phyloP scores from a whole-genome alignment of 306 rosid species.

The Albizia julibrissin region DNA sequence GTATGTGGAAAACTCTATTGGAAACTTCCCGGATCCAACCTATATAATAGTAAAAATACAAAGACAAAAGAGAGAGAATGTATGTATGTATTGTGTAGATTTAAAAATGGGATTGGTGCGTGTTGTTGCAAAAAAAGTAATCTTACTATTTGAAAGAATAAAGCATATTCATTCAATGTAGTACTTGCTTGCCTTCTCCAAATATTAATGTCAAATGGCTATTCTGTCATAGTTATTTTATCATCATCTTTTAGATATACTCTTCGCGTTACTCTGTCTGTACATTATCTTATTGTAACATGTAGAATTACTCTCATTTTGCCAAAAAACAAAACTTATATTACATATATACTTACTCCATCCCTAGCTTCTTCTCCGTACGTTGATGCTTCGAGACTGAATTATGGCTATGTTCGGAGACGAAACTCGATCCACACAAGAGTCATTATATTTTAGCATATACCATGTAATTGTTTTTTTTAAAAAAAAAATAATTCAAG shows the following conservation, averaged over 20 bases:
- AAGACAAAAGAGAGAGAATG: not conserved
- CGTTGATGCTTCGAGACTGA: not conserved
- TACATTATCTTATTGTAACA: no score
- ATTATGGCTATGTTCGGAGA: no score
- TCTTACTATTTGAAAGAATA: not conserved
- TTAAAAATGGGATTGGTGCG: no score
- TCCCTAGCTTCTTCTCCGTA: no score
- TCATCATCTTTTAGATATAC: not conserved
- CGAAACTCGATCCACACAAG: no score
- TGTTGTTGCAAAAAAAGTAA: not conserved
- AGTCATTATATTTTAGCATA: no score
- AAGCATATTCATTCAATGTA: not conserved
- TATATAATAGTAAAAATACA: not conserved
- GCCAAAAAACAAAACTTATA: no score
- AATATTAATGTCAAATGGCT: not conserved
- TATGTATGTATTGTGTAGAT: not conserved
- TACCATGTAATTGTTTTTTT: no score
- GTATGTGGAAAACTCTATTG: not conserved
- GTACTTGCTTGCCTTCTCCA: not conserved
- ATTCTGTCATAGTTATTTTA: not conserved
- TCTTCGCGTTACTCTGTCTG: no score
- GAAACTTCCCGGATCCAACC: conserved; percentile 39
- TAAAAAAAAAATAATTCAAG: not conserved
- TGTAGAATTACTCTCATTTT: no score
- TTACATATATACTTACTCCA: no score